These are phyloP conservation scores for Diaporthe citriasiana DNA, from an alignment of 2,329 filamentous ascomycete species.

Conservation along the genomic window DNA sequence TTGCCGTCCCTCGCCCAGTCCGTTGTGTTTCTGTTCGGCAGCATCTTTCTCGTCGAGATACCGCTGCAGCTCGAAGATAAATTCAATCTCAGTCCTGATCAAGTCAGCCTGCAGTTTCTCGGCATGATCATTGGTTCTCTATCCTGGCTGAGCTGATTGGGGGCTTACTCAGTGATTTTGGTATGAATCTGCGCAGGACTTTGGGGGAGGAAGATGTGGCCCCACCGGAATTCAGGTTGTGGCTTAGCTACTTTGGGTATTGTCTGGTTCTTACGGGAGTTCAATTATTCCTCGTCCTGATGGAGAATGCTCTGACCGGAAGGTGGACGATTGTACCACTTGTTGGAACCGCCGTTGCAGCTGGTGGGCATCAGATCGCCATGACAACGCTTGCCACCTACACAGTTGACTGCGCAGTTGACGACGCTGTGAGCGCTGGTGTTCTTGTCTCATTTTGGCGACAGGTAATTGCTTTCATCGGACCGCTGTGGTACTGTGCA, in stretches of 20 bases:
- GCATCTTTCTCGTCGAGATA: conserved; percentile 68
- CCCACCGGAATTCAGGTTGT: conserved; percentile 65
- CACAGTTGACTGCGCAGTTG: conserved; percentile 67
- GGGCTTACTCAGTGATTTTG: conserved; percentile 64
- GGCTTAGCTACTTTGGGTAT: conserved; percentile 68
- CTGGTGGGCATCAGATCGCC: conserved; percentile 69
- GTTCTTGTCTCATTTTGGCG: conserved; percentile 69
- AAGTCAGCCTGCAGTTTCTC: conserved; percentile 69
- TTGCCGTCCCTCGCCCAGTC: conserved; percentile 65
- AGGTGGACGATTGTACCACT: conserved; percentile 69
- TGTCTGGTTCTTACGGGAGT: conserved; percentile 63
- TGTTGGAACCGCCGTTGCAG: conserved; percentile 63
- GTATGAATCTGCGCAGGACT: conserved; percentile 57
- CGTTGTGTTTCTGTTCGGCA: conserved; percentile 68
- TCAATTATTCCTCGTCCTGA: conserved; percentile 65
- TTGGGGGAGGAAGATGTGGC: conserved; percentile 39
- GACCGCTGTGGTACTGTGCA: conserved; percentile 47
- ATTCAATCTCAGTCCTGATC: conserved; percentile 67
- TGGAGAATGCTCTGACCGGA: conserved; percentile 55
- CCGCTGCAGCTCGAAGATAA: conserved; percentile 68
- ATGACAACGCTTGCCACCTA: conserved; percentile 71
- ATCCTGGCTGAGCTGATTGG: conserved; percentile 69
- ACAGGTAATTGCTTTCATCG: conserved; percentile 64
- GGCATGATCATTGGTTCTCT: conserved; percentile 66
- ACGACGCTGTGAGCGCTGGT: conserved; percentile 65